phyloP scores from a whole-genome alignment of 345 rosid species.

The Schrenkiella parvula region DNA sequence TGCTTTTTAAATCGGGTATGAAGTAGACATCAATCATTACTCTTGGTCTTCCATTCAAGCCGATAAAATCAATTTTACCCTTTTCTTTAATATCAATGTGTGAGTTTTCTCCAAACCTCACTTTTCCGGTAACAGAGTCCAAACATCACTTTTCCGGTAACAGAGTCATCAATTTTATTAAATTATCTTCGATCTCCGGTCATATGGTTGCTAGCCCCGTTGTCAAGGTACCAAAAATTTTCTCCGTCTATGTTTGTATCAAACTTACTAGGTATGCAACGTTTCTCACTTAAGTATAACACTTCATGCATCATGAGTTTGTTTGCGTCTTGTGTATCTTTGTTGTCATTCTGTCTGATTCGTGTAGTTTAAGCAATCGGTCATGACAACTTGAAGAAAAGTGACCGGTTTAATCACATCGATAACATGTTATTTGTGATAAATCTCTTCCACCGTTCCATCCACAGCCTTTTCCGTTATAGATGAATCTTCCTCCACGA shows the following conservation, averaged over 20 bases:
- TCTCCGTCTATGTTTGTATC: neutral
- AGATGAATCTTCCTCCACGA: too few species aligned
- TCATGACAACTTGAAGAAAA: neutral
- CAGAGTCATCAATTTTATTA: neutral
- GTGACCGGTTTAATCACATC: neutral
- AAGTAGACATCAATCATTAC: neutral
- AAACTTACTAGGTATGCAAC: neutral
- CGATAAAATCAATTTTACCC: neutral
- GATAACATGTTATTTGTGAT: neutral
- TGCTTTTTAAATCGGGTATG: neutral
- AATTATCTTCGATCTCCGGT: neutral
- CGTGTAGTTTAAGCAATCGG: neutral
- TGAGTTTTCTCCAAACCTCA: neutral
- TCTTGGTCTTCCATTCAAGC: neutral
- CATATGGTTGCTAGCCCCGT: neutral
- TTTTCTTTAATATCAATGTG: neutral
- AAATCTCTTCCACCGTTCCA: neutral
- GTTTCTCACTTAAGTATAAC: neutral
- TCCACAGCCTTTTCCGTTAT: neutral
- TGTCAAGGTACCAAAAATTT: neutral
- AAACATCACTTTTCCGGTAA: neutral
- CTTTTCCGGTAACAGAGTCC: neutral
- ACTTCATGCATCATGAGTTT: neutral
- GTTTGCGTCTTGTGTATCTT: neutral
- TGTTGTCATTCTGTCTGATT: neutral